Evolutionary conservation across 2,329 filamentous ascomycete species (phyloP).

Genomic region (Setomelanomma holmii): DNA sequence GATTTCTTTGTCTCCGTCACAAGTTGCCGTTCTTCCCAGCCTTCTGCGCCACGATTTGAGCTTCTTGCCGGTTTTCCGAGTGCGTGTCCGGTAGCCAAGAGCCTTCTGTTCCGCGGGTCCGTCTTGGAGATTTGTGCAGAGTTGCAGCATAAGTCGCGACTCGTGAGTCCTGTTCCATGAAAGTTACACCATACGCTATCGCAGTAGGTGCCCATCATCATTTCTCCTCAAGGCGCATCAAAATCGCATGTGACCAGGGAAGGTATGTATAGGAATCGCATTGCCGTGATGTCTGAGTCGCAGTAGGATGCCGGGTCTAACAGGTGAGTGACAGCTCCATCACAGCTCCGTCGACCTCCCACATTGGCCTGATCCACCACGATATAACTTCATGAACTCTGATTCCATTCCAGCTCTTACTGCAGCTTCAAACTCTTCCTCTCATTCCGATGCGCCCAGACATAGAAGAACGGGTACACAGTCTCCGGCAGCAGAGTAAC

Average conservation of each 20-base stretch:
- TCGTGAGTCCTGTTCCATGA: neutral
- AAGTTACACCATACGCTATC: too few relatives aligned
- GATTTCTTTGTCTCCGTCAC: too few relatives aligned
- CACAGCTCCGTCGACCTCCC: too few relatives aligned
- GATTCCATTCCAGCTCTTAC: neutral
- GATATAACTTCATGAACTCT: neutral
- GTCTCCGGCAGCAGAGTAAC: conserved; percentile 50
- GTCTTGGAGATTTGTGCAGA: conserved; percentile 3
- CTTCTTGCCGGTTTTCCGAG: conserved; percentile 2
- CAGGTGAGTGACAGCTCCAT: too few relatives aligned
- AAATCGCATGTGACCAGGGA: too few relatives aligned
- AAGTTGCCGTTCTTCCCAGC: neutral
- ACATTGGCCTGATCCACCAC: too few relatives aligned
- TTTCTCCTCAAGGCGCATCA: too few relatives aligned
- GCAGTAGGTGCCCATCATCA: too few relatives aligned
- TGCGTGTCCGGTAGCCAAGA: neutral
- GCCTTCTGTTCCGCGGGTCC: conserved; percentile 1
- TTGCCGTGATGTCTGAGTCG: too few relatives aligned
- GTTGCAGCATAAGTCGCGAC: neutral
- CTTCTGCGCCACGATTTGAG: conserved; percentile 1
- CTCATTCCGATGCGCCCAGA: conserved; percentile 40
- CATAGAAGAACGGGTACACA: conserved; percentile 48
- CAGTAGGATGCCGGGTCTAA: too few relatives aligned
- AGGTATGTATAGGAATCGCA: too few relatives aligned
- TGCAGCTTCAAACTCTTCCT: conserved; percentile 16